These are phyloP conservation scores for Russula ochroleuca DNA, from an alignment of 768 basidiomycete genomes.

Conservation along the genomic window DNA sequence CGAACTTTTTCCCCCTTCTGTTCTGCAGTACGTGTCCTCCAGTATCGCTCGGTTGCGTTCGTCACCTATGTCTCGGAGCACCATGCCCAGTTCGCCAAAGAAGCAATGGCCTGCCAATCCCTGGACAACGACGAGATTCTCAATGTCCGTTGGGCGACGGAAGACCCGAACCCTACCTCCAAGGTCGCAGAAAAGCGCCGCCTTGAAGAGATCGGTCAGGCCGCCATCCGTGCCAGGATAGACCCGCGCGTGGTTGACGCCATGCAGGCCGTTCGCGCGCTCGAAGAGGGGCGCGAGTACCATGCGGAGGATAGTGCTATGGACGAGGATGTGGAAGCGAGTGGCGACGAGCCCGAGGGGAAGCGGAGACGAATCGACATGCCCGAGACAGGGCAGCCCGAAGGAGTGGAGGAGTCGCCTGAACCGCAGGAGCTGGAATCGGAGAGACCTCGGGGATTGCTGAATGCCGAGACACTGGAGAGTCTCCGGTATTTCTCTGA, in stretches of 20 bases:
- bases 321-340: slow-evolving; percentile 39
- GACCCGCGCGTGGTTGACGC: slow-evolving; percentile 88
- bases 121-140: slow-evolving; percentile 96
- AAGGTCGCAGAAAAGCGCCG: slow-evolving; percentile 82
- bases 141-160: slow-evolving; percentile 98
- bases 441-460: slow-evolving; percentile 48
- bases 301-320: slow-evolving; percentile 7
- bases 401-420: slow-evolving; percentile 8
- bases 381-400: slow-evolving; percentile 27
- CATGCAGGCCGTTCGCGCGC: slow-evolving; percentile 75
- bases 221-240: slow-evolving; percentile 80
- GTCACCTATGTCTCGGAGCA: slow-evolving; percentile 89
- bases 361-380: slow-evolving; percentile 38
- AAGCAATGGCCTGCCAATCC: slow-evolving; percentile 98
- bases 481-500: slow-evolving; percentile 89
- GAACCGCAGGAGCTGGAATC: slow-evolving; percentile 14
- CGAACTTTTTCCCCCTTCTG: neutral
- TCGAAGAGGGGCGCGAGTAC: slow-evolving; percentile 70
- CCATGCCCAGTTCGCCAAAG: slow-evolving; percentile 92
- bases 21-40: slow-evolving; percentile 72
- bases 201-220: slow-evolving; percentile 78
- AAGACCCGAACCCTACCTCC: slow-evolving; percentile 92
- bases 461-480: slow-evolving; percentile 82
- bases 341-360: slow-evolving; percentile 34
- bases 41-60: slow-evolving; percentile 94